phyloP scores from a whole-genome alignment of 2,329 filamentous ascomycete genomes.

The Cladophialophora exuberans region DNA sequence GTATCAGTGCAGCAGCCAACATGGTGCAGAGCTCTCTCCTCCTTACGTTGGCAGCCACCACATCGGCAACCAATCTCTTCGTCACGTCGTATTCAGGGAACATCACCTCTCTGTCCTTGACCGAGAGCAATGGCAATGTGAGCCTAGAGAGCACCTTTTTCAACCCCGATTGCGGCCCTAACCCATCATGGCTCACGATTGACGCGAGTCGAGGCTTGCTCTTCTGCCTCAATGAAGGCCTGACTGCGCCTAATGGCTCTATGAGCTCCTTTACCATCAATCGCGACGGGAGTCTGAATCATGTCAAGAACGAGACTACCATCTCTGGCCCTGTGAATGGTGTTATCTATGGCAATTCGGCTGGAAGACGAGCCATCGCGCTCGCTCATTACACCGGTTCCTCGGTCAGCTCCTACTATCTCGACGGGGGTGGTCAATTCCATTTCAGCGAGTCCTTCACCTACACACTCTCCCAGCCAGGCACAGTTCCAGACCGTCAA shows the following conservation, averaged over 20 bases:
- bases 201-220: constrained; percentile 1
- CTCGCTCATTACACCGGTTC: constrained; percentile 8
- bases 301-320: background rate
- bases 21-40: background rate
- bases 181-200: constrained; percentile 2
- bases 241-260: constrained; percentile 7
- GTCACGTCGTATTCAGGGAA: background rate
- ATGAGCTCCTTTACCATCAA: constrained; percentile 8
- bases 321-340: constrained; percentile 3
- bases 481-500: constrained; percentile 2
- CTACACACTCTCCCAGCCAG: constrained; percentile 1
- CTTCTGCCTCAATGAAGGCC: constrained; percentile 10
- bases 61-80: background rate
- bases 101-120: background rate
- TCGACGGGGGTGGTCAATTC: constrained; percentile 1
- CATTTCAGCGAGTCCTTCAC: constrained; percentile 1
- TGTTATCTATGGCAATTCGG: constrained; percentile 4
- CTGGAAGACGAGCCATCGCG: background rate
- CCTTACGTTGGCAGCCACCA: background rate
- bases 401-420: constrained; percentile 1
- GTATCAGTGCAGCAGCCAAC: background rate
- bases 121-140: background rate
- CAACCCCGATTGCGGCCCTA: background rate
- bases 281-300: constrained; percentile 1
- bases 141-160: background rate